phyloP scores from a whole-genome alignment of 1,139 yeast genomes.

The Geotrichum klebahnii region DNA sequence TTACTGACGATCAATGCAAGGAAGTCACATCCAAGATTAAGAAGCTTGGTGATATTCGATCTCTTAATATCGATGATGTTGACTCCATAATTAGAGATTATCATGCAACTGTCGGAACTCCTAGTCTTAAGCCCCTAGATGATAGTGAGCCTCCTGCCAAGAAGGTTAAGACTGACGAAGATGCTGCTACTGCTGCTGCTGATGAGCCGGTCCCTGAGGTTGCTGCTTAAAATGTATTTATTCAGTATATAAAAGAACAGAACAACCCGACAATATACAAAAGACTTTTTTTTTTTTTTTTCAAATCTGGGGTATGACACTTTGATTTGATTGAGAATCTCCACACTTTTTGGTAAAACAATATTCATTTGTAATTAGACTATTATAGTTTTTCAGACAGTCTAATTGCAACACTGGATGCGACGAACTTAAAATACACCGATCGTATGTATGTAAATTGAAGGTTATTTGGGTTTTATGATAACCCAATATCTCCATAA shows the following conservation, averaged over 20 bases:
- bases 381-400: no score
- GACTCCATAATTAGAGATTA: constrained; percentile 92
- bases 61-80: constrained; percentile 91
- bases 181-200: constrained; percentile 11
- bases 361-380: no score
- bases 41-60: constrained; percentile 91
- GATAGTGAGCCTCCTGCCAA: constrained; percentile 28
- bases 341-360: no score
- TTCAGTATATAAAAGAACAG: neutral
- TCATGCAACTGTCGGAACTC: constrained; percentile 65
- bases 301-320: no score
- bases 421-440: no score
- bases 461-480: no score
- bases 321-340: no score
- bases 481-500: no score
- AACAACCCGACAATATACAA: neutral
- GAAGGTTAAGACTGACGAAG: constrained; percentile 20
- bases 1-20: constrained; percentile 90
- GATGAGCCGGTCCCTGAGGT: neutral
- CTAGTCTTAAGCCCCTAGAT: constrained; percentile 31
- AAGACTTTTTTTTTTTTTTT: no score
- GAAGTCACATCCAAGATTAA: constrained; percentile 92
- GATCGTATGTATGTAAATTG: no score
- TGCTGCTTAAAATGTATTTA: neutral
- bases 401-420: no score